These are phyloP conservation scores for Chlorociboria aeruginascens DNA, from an alignment of 495 filamentous ascomycete species.

Conservation along the genomic window DNA sequence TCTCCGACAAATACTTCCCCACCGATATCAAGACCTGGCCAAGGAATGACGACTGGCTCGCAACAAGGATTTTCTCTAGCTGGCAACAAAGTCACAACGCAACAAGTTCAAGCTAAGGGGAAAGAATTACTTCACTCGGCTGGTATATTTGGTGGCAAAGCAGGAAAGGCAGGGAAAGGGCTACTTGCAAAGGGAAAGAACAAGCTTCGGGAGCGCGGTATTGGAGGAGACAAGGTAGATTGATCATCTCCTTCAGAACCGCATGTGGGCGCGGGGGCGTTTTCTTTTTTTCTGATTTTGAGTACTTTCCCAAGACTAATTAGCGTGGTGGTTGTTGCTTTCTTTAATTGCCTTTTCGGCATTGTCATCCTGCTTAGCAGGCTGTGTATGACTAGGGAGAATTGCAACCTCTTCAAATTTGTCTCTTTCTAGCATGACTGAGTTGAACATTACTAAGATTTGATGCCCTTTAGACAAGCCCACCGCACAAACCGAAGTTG, in stretches of 20 bases:
- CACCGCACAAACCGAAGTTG: constrained; percentile 13
- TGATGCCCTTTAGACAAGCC: constrained; percentile 11
- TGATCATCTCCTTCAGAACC: constrained; percentile 34
- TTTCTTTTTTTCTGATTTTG: constrained; percentile 23
- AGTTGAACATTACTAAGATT: constrained; percentile 15
- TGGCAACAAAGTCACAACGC: constrained; percentile 21
- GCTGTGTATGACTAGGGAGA: constrained; percentile 20
- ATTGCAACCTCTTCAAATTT: constrained; percentile 15
- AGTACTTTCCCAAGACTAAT: constrained; percentile 27
- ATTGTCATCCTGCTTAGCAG: constrained; percentile 20
- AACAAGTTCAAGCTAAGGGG: constrained; percentile 58
- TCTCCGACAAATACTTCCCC: constrained; percentile 26
- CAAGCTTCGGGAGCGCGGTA: constrained; percentile 53
- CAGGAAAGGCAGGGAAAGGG: constrained; percentile 69
- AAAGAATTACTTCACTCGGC: constrained; percentile 79
- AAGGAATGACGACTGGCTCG: constrained; percentile 6
- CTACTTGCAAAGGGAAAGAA: constrained; percentile 77
- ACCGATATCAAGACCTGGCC: constrained; percentile 25
- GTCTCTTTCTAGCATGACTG: constrained; percentile 8
- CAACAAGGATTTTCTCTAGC: constrained; percentile 20
- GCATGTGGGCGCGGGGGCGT: constrained; percentile 16
- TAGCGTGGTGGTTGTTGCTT: constrained; percentile 10
- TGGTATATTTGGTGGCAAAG: constrained; percentile 57
- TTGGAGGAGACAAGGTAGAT: constrained; percentile 74
- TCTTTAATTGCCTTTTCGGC: constrained; percentile 13